phyloP scores from a whole-genome alignment of 371 early-diverging fungal species.

The Cladochytrium tenue region DNA sequence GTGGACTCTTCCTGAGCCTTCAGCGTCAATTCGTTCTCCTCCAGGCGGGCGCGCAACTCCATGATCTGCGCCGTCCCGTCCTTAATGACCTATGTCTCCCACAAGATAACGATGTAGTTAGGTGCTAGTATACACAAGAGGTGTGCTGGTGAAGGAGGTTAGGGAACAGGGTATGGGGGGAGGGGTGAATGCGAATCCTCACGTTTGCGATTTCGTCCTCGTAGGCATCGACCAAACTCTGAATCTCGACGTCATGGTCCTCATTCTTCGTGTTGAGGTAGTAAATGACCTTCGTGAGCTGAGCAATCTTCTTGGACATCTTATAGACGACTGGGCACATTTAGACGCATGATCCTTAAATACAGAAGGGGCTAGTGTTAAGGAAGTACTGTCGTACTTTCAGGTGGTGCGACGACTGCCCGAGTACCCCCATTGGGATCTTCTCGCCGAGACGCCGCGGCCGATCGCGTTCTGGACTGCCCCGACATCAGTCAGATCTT shows the following conservation, averaged over 20 bases:
- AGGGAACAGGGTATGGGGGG: too few relatives aligned
- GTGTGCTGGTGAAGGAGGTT: too few relatives aligned
- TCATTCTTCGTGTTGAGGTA: slow-evolving; percentile 59
- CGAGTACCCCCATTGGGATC: background rate
- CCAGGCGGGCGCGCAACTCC: slow-evolving; percentile 14
- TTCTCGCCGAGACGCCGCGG: background rate
- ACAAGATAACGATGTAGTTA: background rate
- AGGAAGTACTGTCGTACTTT: background rate
- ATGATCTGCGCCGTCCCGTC: slow-evolving; percentile 33
- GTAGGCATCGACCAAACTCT: slow-evolving; percentile 43
- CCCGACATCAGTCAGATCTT: too few relatives aligned
- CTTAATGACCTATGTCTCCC: slow-evolving; percentile 38
- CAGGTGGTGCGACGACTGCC: background rate
- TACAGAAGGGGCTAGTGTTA: background rate
- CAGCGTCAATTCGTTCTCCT: slow-evolving; percentile 17
- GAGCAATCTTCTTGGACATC: slow-evolving; percentile 61
- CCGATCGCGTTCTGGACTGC: background rate
- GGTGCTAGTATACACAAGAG: slow-evolving; percentile 1
- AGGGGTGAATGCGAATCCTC: too few relatives aligned
- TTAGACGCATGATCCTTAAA: background rate
- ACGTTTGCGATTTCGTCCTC: slow-evolving; percentile 47
- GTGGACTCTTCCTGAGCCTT: slow-evolving; percentile 25
- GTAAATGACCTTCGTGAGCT: slow-evolving; percentile 61
- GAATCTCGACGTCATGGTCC: slow-evolving; percentile 47
- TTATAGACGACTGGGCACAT: slow-evolving; percentile 42